Evolutionary conservation across 495 filamentous ascomycete genomes (phyloP).

Genomic region (Rusavskia elegans): DNA sequence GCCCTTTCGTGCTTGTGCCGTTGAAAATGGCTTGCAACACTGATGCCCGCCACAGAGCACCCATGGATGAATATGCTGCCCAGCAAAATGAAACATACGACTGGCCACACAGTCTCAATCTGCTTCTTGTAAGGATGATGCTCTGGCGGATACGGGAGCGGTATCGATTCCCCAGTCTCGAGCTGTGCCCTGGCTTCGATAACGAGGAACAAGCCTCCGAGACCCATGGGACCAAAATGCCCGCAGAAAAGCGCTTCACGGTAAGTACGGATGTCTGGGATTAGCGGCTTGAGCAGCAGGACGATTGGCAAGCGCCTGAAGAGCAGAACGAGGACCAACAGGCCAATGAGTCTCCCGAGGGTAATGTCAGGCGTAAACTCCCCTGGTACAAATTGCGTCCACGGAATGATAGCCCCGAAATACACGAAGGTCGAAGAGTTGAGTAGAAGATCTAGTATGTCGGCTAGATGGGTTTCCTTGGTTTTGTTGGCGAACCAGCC

Average conservation of each 20-base stretch:
- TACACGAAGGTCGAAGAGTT: slow-evolving; percentile 34
- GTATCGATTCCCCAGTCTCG: slow-evolving; percentile 21
- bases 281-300: slow-evolving; percentile 22
- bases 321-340: slow-evolving; percentile 26
- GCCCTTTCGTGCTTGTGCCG: slow-evolving; percentile 23
- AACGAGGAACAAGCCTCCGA: slow-evolving; percentile 33
- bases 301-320: slow-evolving; percentile 33
- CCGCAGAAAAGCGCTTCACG: slow-evolving; percentile 34
- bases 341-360: slow-evolving; percentile 19
- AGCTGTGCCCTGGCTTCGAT: slow-evolving; percentile 33
- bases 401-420: slow-evolving; percentile 33
- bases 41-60: slow-evolving; percentile 25
- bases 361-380: slow-evolving; percentile 20
- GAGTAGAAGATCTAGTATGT: slow-evolving; percentile 30
- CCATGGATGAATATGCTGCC: slow-evolving; percentile 33
- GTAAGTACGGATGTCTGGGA: slow-evolving; percentile 27
- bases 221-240: slow-evolving; percentile 37
- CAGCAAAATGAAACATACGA: slow-evolving; percentile 31
- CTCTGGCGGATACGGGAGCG: slow-evolving; percentile 20
- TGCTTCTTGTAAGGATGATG: slow-evolving; percentile 14
- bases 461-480: slow-evolving; percentile 20
- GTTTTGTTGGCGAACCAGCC: slow-evolving; percentile 31
- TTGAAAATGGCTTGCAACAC: slow-evolving; percentile 23
- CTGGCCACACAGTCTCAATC: slow-evolving; percentile 29
- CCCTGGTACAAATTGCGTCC: slow-evolving; percentile 20